phyloP scores from a whole-genome alignment of 495 filamentous ascomycete genomes.

The Penicillium taxi region DNA sequence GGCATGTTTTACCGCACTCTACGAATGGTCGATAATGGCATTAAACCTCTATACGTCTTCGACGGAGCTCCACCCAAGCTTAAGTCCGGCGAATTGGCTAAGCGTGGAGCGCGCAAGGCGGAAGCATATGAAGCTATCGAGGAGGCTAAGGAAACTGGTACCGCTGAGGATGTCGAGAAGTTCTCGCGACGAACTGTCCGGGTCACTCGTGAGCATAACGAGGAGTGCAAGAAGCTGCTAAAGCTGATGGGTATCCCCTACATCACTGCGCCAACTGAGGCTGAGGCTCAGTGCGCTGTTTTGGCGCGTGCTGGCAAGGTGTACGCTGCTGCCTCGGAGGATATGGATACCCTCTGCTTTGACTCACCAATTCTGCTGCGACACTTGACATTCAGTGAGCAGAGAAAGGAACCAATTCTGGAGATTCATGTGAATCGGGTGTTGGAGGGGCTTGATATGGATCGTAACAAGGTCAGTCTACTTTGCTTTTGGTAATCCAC shows the following conservation, averaged over 20 bases:
- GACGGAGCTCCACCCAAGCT: constrained; percentile 94
- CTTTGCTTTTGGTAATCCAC: neutral
- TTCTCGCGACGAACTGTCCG: constrained; percentile 91
- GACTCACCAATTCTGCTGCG: constrained; percentile 82
- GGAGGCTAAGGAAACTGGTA: constrained; percentile 95
- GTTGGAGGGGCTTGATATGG: constrained; percentile 78
- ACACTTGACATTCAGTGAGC: constrained; percentile 93
- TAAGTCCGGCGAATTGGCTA: constrained; percentile 91
- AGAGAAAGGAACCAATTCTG: constrained; percentile 93
- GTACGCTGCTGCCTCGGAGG: constrained; percentile 91
- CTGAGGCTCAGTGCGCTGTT: constrained; percentile 91
- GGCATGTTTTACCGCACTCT: constrained; percentile 99
- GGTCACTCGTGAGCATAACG: constrained; percentile 94
- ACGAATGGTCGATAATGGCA: constrained; percentile 96
- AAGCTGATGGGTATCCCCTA: constrained; percentile 95
- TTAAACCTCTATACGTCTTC: constrained; percentile 97
- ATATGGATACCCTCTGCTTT: constrained; percentile 99
- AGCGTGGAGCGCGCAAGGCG: constrained; percentile 82
- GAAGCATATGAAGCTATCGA: constrained; percentile 82
- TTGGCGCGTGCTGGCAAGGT: constrained; percentile 90
- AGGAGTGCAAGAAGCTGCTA: constrained; percentile 82
- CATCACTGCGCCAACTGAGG: constrained; percentile 91
- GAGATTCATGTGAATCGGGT: constrained; percentile 84
- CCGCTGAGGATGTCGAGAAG: constrained; percentile 94
- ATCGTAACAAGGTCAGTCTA: constrained; percentile 59